Percentiles rank a stretch among this genome's conserved stretches.
phyloP scores from a whole-genome alignment of 129 eudicot genomes.

The Centrapalus pauciflorus region DNA sequence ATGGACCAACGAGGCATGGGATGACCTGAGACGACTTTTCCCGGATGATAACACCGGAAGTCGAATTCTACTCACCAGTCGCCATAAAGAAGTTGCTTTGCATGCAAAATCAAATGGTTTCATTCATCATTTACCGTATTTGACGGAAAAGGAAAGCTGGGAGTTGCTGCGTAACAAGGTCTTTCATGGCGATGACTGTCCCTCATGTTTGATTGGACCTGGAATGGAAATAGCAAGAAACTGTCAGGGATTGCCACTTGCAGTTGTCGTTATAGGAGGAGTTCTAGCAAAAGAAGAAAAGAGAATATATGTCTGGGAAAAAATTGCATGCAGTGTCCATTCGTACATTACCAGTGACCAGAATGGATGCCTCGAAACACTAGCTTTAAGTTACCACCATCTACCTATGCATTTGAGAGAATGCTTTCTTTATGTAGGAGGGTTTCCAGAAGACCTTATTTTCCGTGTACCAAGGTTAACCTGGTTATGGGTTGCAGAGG shows the following conservation, averaged over 20 bases:
- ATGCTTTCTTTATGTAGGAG: constrained; percentile 23
- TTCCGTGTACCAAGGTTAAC: not conserved
- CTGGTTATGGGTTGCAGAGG: constrained; percentile 38
- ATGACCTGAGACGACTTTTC: constrained; percentile 13
- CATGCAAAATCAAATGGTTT: constrained; percentile 9
- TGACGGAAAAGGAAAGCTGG: constrained; percentile 19
- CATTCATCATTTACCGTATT: not conserved
- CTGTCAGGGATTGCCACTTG: constrained; percentile 36
- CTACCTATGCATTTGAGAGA: constrained; percentile 17
- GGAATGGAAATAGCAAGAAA: constrained; percentile 20
- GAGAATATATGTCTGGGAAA: constrained; percentile 3
- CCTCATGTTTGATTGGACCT: not conserved
- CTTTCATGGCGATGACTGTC: constrained; percentile 1
- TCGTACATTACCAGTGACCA: not conserved
- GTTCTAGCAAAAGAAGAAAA: constrained; percentile 8
- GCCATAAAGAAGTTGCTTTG: constrained; percentile 14
- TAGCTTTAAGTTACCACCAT: constrained; percentile 10
- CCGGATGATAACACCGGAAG: constrained; percentile 22
- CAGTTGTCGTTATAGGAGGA: constrained; percentile 34
- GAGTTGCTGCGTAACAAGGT: constrained; percentile 14
- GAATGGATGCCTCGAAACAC: not conserved
- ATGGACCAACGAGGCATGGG: constrained; percentile 25
- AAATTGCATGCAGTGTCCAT: not conserved
- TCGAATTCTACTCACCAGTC: constrained; percentile 28
- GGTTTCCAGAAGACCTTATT: not conserved